Percentiles rank a stretch among this genome's conserved stretches.
phyloP scores from a whole-genome alignment of 2,329 filamentous ascomycete genomes.

The Tolypocladium amazonense region DNA sequence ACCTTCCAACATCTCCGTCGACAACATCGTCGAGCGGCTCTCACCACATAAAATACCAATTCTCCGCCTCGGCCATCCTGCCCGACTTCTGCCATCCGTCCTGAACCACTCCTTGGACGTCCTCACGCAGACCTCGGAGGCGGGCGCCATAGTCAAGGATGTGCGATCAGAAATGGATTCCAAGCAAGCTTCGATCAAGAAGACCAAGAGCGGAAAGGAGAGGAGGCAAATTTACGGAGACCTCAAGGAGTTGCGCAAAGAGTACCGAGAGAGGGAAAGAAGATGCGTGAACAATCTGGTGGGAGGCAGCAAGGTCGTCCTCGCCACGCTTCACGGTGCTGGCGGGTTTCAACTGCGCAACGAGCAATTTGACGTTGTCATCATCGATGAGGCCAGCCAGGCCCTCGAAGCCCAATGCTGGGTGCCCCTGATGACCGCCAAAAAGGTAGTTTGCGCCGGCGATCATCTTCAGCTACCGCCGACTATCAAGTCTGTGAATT shows the following conservation, averaged over 20 bases:
- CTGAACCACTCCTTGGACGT: conserved; percentile 85
- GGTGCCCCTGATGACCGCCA: conserved; percentile 74
- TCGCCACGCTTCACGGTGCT: conserved; percentile 86
- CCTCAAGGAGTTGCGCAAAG: conserved; percentile 73
- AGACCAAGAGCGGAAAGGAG: conserved; percentile 73
- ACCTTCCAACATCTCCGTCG: conserved; percentile 92
- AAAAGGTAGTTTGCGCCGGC: conserved; percentile 81
- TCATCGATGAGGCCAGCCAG: conserved; percentile 94
- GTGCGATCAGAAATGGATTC: conserved; percentile 87
- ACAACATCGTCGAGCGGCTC: conserved; percentile 93
- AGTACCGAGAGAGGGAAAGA: conserved; percentile 76
- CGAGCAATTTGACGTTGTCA: conserved; percentile 81
- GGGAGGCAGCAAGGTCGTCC: conserved; percentile 69
- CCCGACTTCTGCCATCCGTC: conserved; percentile 78
- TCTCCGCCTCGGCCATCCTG: conserved; percentile 84
- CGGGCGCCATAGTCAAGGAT: conserved; percentile 79
- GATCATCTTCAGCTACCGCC: conserved; percentile 92
- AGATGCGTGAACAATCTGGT: conserved; percentile 71
- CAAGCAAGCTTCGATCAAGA: conserved; percentile 80
- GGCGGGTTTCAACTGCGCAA: conserved; percentile 73
- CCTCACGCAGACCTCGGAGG: conserved; percentile 81
- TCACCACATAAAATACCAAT: conserved; percentile 77
- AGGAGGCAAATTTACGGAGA: conserved; percentile 74
- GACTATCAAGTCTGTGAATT: conserved; percentile 75
- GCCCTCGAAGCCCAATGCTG: conserved; percentile 95